Evolutionary conservation across 1,284 basidiomycete species (phyloP), one percentile per base, ranked within the genome.

Genomic region (Pseudozyma sp.): DNA sequence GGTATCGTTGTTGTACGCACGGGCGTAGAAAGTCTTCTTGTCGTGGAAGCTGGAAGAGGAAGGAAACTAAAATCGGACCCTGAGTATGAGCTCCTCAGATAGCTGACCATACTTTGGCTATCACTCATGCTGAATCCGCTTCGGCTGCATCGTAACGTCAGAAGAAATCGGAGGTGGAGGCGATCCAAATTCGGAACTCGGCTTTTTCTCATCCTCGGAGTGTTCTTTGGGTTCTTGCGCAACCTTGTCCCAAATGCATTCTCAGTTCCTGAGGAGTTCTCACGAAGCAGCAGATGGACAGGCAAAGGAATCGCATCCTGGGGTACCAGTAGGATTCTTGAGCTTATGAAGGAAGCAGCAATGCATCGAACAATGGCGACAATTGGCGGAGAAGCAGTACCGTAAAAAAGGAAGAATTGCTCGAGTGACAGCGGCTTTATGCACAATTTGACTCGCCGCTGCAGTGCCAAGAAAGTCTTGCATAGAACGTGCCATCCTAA

Each of bases 151-250:
- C 25, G 34, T 64, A 47, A 57, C 49, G 61, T 64, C 61, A 64
- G 61, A 64, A 64, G 54, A 63, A 40, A 31, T 31, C 31, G 12
- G 18, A 64, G 61, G 61, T 64, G 61, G 61, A 64, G 61, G 61
- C 49, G 31, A 13, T 7, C 40, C 9, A 14, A 16, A 25, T 47
- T 56, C 60, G 60, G 60, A 39, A 52, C 1, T 56, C 60, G 54
- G 19, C 45, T 16, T 31, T 31, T 31, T 31, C 25, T 31, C 25
- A 31, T 31, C 25, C 6, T 31, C 25, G 25, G 25, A 31, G 25
- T 31, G 25, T 31, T 31, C 25, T 31, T 31, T 31, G 59, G 31
- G 38, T 40, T 21, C 38, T 11, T 8, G 12, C n/a, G 8, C 40
- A 42, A 42, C 40, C 40, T 13, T 13, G 4, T 3, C 40, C 40